These are phyloP conservation scores for Fraxinus floribunda DNA, from an alignment of 305 asterid genomes.

Conservation along the genomic window DNA sequence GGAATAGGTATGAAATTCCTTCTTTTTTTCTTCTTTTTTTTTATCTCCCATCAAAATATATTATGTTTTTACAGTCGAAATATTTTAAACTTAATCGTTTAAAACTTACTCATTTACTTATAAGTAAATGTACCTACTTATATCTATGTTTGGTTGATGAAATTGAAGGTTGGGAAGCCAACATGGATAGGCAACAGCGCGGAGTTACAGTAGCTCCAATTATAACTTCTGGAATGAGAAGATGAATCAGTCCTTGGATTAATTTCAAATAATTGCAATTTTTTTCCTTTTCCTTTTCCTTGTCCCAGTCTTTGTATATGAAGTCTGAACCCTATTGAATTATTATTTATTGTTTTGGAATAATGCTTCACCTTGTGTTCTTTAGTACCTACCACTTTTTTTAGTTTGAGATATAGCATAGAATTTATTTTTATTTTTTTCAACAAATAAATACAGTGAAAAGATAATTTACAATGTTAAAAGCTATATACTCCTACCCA, in stretches of 20 bases:
- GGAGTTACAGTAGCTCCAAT: constrained; percentile 25
- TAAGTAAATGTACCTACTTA: background rate
- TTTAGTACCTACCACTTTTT: background rate
- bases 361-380: background rate
- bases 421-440: background rate
- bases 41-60: background rate
- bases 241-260: constrained; percentile 14
- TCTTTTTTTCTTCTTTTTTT: background rate
- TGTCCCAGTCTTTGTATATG: background rate
- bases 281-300: background rate
- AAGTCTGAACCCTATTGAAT: background rate
- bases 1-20: constrained; percentile 18
- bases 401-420: background rate
- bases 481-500: background rate
- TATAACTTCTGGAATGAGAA: constrained; percentile 21
- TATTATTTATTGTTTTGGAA: background rate
- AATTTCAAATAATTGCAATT: background rate
- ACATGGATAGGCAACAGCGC: constrained; percentile 26
- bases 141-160: background rate
- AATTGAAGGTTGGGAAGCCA: constrained; percentile 30
- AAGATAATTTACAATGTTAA: background rate
- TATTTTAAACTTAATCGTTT: background rate
- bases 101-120: background rate
- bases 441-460: background rate
- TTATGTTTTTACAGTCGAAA: background rate